Conservation (phyloP, 2,329 filamentous ascomycete species). For the Fusarium sp. region DNA sequence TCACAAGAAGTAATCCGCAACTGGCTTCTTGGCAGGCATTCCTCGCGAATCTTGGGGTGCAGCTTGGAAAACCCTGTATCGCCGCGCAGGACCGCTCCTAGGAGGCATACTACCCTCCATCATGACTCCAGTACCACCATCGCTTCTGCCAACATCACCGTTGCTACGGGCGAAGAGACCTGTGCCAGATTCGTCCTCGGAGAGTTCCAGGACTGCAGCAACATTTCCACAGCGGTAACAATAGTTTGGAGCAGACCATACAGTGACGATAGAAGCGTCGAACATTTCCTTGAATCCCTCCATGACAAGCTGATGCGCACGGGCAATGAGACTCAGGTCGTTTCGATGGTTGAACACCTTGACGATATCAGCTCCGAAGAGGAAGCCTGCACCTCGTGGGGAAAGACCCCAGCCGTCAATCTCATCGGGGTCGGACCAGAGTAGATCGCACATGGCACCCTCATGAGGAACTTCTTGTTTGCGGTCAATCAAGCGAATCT, state of each 20-base stretch:
- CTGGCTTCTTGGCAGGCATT: constrained; percentile 99
- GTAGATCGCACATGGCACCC: constrained; percentile 96
- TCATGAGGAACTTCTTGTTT: constrained; percentile 99
- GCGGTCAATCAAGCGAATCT: constrained; percentile 91
- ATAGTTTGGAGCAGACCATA: constrained; percentile 98
- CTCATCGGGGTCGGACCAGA: constrained; percentile 98
- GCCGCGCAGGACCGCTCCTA: constrained; percentile 78
- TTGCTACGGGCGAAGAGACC: constrained; percentile 76
- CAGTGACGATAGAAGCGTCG: constrained; percentile 92
- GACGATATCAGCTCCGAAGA: constrained; percentile 95
- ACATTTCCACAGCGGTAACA: constrained; percentile 97
- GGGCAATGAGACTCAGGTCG: constrained; percentile 88
- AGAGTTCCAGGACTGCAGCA: constrained; percentile 90
- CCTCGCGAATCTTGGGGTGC: constrained; percentile 94
- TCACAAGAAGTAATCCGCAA: constrained; percentile 93
- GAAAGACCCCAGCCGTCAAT: constrained; percentile 97
- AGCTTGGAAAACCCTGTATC: constrained; percentile 96
- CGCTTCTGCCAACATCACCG: constrained; percentile 72
- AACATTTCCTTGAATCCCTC: constrained; percentile 99
- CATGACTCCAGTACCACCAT: constrained; percentile 59
- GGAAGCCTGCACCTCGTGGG: constrained; percentile 91
- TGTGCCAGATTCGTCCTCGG: constrained; percentile 82
- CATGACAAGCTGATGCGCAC: constrained; percentile 98
- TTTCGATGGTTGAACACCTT: constrained; percentile 96
- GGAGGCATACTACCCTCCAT: constrained; percentile 56